Evolutionary conservation across 1,139 yeast genomes (phyloP), one percentile per base, ranked within the genome.

Genomic region (Kluyveromyces marxianus): DNA sequence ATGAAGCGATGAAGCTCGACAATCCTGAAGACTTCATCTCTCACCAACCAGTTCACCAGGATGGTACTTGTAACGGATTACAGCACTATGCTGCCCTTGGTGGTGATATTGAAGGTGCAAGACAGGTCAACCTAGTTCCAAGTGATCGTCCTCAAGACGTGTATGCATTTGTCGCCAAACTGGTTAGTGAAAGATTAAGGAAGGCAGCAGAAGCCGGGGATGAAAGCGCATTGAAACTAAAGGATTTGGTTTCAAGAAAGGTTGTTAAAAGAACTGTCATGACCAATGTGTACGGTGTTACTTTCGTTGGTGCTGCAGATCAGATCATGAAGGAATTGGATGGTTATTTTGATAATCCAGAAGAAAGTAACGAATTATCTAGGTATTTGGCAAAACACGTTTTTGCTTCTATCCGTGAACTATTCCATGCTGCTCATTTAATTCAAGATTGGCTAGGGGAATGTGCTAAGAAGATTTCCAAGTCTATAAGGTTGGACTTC

Each of bases 51-150:
- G 88, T 92, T 14, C 97, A 92, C 64, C 97, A 89, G 68, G 98
- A 92, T 68, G 98, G 98, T 55, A 87, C 97, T 0, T 92, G 98
- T 69, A 92, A 92, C 62, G 98, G 98, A 5, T 73, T 92, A 49
- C 98, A 92, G 66, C 98, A 92, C 68, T 92, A 92, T 68, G 97
- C 98, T 14, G 98, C 98, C 0, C 74, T 92, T 37, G 98, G 97
- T 57, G 97, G 97, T 66, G 97, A 92, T 68, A 58, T 79, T 28
- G 96, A 86, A 63, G 98, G 98, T 64, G 98, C 97, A 0, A 75
- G 74, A 42, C 96, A 90, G 67, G 98, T 92, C 35, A 92, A 92
- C 60, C 70, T 92, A 61, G 72, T 81, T 37, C 95, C 96, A 3
- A 76, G 83, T 32, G 90, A 83, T 21, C 76, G 76, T 55, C 98